Evolutionary conservation across 2,329 filamentous ascomycete genomes (phyloP).

Genomic region (Colletotrichum euphorbiae): DNA sequence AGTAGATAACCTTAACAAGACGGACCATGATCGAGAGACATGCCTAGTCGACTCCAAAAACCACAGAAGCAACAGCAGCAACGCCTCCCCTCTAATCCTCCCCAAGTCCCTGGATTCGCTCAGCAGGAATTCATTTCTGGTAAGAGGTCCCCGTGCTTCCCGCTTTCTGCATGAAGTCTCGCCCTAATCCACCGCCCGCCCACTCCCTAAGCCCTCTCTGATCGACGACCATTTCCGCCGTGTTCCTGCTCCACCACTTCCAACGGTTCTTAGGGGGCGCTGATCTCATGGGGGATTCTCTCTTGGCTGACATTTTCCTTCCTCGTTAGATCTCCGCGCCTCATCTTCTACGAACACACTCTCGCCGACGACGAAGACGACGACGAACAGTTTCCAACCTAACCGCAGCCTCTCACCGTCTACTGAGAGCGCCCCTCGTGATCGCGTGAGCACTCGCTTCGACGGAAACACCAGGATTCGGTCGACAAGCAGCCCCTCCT

Average conservation of each 20-base stretch:
- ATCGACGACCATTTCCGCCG: conserved; percentile 1
- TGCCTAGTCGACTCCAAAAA: conserved; percentile 48
- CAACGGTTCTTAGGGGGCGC: conserved; percentile 6
- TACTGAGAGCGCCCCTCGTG: conserved; percentile 54
- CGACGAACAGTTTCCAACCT: conserved; percentile 43
- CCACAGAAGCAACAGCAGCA: conserved; percentile 47
- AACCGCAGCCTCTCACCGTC: conserved; percentile 51
- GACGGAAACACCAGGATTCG: conserved; percentile 44
- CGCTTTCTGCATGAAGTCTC: conserved; percentile 26
- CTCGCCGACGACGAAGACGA: conserved; percentile 13
- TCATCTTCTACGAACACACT: conserved; percentile 11
- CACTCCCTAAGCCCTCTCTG: conserved; percentile 9
- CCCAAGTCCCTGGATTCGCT: conserved; percentile 45
- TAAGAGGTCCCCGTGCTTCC: conserved; percentile 35
- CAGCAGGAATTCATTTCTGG: conserved; percentile 47
- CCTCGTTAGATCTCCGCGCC: conserved; percentile 11
- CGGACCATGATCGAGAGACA: conserved; percentile 42
- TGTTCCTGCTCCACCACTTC: conserved; percentile 2
- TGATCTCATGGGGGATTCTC: not conserved
- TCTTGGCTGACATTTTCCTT: conserved; percentile 16
- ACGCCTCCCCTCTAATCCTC: conserved; percentile 25
- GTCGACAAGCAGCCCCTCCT: conserved; percentile 41
- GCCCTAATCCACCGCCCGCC: conserved; percentile 15
- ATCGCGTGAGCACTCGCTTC: conserved; percentile 51
- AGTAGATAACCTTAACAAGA: conserved; percentile 7